Percentiles rank a stretch among this genome's conserved stretches.
phyloP scores from a whole-genome alignment of 176 grass and related monocot genomes.

The Triticum monococcum region DNA sequence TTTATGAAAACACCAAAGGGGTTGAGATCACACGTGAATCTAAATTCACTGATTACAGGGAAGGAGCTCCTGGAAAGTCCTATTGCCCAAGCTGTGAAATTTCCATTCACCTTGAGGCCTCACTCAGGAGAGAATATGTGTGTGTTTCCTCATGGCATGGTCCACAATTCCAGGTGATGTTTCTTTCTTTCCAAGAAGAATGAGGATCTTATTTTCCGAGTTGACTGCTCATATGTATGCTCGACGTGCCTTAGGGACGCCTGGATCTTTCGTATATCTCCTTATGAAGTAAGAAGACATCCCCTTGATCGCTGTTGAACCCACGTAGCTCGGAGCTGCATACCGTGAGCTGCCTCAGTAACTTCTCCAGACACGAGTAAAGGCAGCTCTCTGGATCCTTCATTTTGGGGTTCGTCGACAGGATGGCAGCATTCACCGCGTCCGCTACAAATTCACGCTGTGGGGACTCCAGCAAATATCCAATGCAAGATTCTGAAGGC shows the following conservation, averaged over 20 bases:
- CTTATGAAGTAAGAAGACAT: conserved; percentile 81
- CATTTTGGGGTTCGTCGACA: conserved; percentile 64
- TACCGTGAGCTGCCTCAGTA: conserved; percentile 84
- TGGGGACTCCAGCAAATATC: conserved; percentile 71
- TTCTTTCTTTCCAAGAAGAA: conserved; percentile 6
- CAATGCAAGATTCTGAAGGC: conserved; percentile 64
- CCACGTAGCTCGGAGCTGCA: conserved; percentile 73
- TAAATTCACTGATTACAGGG: conserved; percentile 31
- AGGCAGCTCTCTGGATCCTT: conserved; percentile 78
- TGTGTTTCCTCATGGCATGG: not conserved
- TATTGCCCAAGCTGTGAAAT: not conserved
- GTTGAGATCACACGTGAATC: not conserved
- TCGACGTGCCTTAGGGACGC: conserved; percentile 24
- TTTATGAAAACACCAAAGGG: not conserved
- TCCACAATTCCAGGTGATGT: not conserved
- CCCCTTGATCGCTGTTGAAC: conserved; percentile 67
- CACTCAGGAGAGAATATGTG: conserved; percentile 29
- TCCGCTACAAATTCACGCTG: conserved; percentile 89
- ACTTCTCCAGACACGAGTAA: conserved; percentile 77
- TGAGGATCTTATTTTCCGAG: not conserved
- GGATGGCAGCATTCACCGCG: conserved; percentile 74
- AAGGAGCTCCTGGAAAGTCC: not conserved
- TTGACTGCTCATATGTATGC: not conserved
- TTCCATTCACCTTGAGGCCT: not conserved
- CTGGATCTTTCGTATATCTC: conserved; percentile 43